Base-by-base conservation (phyloP, 2,329 filamentous ascomycete species). In the Blumeriella jaapii region DNA sequence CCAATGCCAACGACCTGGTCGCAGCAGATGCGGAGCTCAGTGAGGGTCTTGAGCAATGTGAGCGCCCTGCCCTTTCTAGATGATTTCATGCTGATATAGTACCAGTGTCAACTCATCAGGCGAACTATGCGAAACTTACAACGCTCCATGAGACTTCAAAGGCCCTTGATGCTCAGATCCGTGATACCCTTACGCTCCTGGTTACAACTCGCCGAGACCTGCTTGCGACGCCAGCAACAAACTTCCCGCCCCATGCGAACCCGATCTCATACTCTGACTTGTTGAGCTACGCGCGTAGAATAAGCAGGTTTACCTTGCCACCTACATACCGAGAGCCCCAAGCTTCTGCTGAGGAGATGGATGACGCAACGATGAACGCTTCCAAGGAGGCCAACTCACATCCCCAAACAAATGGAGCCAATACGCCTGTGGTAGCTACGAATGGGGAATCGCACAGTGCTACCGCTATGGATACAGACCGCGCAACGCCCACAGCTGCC, bases 221-320 rank as follows among this genome's bases (percentile, higher is more conserved):
- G 25, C 68, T 78, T 26, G 65, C 68, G 16, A 76, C 75, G 1
- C 68, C 71, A 2, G 67, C 69, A 1, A 77, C 74, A 5, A 61
- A 60, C 14, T 71, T 72, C 45, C 65, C 71, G 4, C 55, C 65
- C 5, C 60, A 58, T 4, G 60, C 65, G 2, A 68, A 63, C 52
- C 59, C 65, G 7, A 69, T 91, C 31, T 69, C 69, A 3, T 83
- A 85, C 52, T 68, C 75, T 28, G 78, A 87, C 47, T 71, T 93
- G 0, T 74, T 93, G 14, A 69, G 66, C 42, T 91, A 84, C 55
- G 84, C 83, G 14, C 78, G 79, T 27, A 76, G 78, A 45, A 91
- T 93, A 52, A 81, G 78, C 56, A 81, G 78, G 55, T 85, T 78
- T 45, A 89, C 84, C 1, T 68, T 85, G 9, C 82, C 84, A 0